Conservation (phyloP, 805 yeast species). For the Wickerhamiella vanderwaltii region DNA sequence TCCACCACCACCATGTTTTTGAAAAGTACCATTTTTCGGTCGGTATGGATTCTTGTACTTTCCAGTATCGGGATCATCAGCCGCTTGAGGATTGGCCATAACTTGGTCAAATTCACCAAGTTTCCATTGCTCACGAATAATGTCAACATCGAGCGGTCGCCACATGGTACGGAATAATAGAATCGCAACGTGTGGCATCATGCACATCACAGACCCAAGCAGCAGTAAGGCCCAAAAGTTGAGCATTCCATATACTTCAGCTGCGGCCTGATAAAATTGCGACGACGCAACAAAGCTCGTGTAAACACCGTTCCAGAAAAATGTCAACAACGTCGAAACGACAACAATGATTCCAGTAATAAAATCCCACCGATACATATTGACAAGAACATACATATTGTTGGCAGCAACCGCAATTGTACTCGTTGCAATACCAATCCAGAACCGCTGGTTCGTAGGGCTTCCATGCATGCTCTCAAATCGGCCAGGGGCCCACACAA, state of each 20-base stretch:
- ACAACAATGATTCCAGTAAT: slow-evolving; percentile 40
- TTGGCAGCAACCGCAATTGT: slow-evolving; percentile 52
- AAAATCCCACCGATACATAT: slow-evolving; percentile 74
- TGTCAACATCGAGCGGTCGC: slow-evolving; percentile 55
- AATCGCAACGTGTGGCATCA: slow-evolving; percentile 49
- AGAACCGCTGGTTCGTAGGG: slow-evolving; percentile 46
- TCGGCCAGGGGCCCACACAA: slow-evolving; percentile 37
- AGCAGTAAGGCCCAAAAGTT: slow-evolving; percentile 55
- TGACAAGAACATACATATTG: slow-evolving; percentile 51
- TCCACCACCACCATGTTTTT: slow-evolving; percentile 9
- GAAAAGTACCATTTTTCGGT: slow-evolving; percentile 12
- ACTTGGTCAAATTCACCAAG: slow-evolving; percentile 37
- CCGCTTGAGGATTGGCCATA: slow-evolving; percentile 24
- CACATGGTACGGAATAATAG: slow-evolving; percentile 42
- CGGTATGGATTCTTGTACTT: slow-evolving; percentile 23
- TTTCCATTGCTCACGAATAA: slow-evolving; percentile 49
- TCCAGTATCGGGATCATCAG: slow-evolving; percentile 25
- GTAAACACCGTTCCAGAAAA: slow-evolving; percentile 76
- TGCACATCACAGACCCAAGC: slow-evolving; percentile 40
- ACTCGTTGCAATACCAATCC: slow-evolving; percentile 55
- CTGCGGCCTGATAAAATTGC: slow-evolving; percentile 54
- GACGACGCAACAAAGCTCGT: slow-evolving; percentile 39
- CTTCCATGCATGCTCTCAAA: slow-evolving; percentile 18
- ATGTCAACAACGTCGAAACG: slow-evolving; percentile 46
- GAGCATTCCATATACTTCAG: slow-evolving; percentile 47